Conservation (phyloP, 441 rosid species). For the Populus hybrid region DNA sequence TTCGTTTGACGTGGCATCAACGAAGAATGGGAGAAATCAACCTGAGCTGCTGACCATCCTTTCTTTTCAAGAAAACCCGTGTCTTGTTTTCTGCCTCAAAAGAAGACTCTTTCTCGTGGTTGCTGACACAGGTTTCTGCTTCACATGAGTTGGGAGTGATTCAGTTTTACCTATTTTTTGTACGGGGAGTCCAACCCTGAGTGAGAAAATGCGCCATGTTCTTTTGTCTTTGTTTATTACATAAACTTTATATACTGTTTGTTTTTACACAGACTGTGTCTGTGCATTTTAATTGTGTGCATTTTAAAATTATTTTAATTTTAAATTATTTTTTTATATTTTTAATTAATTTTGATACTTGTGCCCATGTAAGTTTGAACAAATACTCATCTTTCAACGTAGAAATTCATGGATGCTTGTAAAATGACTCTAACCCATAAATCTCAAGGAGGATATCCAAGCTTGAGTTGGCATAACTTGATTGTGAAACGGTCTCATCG, state of each 20-base stretch:
- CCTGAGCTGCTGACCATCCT: no score
- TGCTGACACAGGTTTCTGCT: background rate
- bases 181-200: no score
- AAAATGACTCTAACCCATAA: background rate
- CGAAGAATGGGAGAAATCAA: no score
- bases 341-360: no score
- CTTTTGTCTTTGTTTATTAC: background rate
- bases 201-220: background rate
- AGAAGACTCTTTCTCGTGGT: background rate
- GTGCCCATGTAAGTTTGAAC: background rate
- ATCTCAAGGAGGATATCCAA: background rate
- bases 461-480: background rate
- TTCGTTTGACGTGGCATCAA: no score
- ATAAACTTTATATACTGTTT: no score
- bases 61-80: no score
- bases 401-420: background rate
- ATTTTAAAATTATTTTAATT: no score
- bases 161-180: background rate
- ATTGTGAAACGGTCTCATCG: background rate
- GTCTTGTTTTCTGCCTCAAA: background rate
- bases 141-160: background rate
- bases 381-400: background rate
- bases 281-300: no score
- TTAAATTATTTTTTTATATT: no score
- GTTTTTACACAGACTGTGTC: background rate